phyloP scores from a whole-genome alignment of 768 basidiomycete genomes.

The Tricholoma matsutake region DNA sequence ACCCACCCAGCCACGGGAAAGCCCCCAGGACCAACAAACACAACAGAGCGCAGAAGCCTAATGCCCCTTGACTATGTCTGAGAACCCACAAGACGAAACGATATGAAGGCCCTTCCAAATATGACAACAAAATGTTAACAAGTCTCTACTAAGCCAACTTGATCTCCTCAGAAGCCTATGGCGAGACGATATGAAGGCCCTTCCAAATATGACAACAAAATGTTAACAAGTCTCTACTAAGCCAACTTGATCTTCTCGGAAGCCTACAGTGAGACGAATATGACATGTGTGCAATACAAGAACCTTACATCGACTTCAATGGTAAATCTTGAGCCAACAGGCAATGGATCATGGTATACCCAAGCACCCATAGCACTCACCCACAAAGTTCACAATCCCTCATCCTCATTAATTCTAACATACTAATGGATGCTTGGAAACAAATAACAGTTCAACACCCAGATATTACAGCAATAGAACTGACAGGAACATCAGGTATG shows the following conservation, averaged over 20 bases:
- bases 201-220: no score
- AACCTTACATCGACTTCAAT: no score
- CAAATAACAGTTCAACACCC: neutral
- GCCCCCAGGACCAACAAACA: neutral
- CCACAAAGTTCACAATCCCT: slow-evolving; percentile 2
- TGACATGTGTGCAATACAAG: no score
- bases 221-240: no score
- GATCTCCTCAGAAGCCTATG: no score
- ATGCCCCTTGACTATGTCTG: neutral
- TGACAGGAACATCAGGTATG: slow-evolving; percentile 5
- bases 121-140: neutral
- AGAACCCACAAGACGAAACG: neutral
- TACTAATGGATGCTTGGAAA: neutral
- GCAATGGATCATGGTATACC: slow-evolving; percentile 6
- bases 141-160: neutral
- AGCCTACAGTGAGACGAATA: no score
- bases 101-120: neutral
- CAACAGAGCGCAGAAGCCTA: neutral
- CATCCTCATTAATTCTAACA: neutral
- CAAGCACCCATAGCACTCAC: neutral
- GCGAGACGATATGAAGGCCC: no score
- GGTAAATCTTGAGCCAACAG: neutral
- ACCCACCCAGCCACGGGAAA: neutral
- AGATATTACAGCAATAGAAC: slow-evolving; percentile 21
- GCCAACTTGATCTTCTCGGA: no score